These are phyloP conservation scores for Hippophae tibetana DNA, from an alignment of 306 rosid species.

Conservation along the genomic window DNA sequence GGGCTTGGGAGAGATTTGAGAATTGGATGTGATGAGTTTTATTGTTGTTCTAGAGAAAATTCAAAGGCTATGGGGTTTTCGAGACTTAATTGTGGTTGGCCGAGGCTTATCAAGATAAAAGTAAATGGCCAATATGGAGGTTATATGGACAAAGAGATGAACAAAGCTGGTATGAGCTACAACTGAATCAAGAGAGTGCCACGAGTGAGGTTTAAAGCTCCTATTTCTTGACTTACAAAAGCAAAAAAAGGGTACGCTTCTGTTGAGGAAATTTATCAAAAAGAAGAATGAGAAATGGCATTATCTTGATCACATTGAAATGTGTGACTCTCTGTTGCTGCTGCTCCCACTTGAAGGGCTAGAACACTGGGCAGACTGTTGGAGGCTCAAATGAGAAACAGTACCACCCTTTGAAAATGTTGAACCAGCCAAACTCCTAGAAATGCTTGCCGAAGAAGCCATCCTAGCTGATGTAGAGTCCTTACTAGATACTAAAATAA, in stretches of 20 bases:
- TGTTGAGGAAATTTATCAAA: constrained; percentile 52
- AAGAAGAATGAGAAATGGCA: constrained; percentile 41
- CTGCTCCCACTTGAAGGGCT: constrained; percentile 39
- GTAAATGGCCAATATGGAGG: constrained; percentile 51
- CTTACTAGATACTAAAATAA: constrained; percentile 50
- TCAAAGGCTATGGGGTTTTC: constrained; percentile 56
- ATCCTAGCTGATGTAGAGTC: constrained; percentile 65
- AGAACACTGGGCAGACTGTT: constrained; percentile 56
- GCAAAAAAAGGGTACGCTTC: constrained; percentile 41
- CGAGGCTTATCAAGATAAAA: constrained; percentile 68
- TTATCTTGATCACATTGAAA: constrained; percentile 64
- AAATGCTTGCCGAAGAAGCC: constrained; percentile 70
- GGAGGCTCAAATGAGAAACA: constrained; percentile 41
- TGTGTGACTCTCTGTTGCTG: constrained; percentile 44
- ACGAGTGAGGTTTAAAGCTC: constrained; percentile 57
- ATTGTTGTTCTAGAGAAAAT: constrained; percentile 56
- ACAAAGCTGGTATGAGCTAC: constrained; percentile 50
- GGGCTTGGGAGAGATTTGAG: constrained; percentile 21
- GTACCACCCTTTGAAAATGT: constrained; percentile 49
- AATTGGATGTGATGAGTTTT: constrained; percentile 39
- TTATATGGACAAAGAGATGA: constrained; percentile 52
- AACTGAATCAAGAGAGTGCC: constrained; percentile 41
- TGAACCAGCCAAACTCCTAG: constrained; percentile 66
- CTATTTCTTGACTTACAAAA: constrained; percentile 41
- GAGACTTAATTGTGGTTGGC: constrained; percentile 58